phyloP scores from a whole-genome alignment of 768 basidiomycete genomes.

The Mycena leptocephala region DNA sequence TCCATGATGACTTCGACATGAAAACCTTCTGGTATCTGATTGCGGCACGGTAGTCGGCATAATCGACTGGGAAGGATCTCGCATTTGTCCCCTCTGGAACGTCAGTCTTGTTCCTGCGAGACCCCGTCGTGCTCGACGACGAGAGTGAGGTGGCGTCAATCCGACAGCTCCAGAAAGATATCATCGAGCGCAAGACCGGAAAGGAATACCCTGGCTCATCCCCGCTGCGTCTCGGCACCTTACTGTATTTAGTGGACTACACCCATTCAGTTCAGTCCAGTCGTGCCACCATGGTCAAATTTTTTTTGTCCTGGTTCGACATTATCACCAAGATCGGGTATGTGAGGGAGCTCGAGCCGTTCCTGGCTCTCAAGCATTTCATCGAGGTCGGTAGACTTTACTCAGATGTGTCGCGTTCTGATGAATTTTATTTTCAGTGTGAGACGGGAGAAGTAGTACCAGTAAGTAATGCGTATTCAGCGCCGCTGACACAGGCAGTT shows the following conservation, averaged over 20 bases:
- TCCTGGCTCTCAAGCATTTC: background rate
- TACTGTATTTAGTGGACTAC: background rate
- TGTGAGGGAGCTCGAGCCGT: background rate
- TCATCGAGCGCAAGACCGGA: background rate
- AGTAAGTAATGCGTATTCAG: too few relatives aligned
- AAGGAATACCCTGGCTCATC: background rate
- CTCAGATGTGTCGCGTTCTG: too few relatives aligned
- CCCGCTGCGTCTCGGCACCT: background rate
- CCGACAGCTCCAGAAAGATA: background rate
- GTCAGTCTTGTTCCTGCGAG: background rate
- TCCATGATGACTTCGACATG: constrained; percentile 13
- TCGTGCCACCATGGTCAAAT: background rate
- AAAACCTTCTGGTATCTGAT: constrained; percentile 6
- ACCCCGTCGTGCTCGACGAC: background rate
- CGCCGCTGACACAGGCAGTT: too few relatives aligned
- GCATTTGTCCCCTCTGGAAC: background rate
- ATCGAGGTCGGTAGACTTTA: constrained; percentile 1
- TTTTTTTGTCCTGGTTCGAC: background rate
- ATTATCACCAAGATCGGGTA: background rate
- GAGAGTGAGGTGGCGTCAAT: background rate
- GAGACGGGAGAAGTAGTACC: too few relatives aligned
- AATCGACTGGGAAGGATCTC: constrained; percentile 24
- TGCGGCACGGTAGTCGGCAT: background rate
- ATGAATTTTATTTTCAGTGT: too few relatives aligned
- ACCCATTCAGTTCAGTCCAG: background rate